Evolutionary conservation across 2,329 filamentous ascomycete species (phyloP), one percentile per base, ranked within the genome.

Genomic region (Hypoxylon sp.): DNA sequence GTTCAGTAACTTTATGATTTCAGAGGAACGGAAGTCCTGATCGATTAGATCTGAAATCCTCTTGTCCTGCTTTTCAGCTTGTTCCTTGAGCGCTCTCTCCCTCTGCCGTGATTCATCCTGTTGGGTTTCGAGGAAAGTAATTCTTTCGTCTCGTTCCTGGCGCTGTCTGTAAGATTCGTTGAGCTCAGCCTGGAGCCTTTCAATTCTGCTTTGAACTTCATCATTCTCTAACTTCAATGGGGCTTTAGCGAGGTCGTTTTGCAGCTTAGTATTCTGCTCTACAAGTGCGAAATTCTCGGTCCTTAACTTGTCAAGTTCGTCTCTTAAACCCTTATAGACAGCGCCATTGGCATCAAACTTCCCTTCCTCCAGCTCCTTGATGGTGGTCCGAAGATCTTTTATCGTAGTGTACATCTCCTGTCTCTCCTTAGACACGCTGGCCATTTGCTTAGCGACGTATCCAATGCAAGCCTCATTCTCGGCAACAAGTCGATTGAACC

Each of bases 401-500:
- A 24, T 47, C 10, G 47, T 24, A 17, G 17, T 5, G 14, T n/a
- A 17, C 31, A 52, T 55, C 6, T 46, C 46, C 14, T 33, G 14
- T 19, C 59, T 59, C 29, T 62, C 9, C 9, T 69, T 24, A 4
- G 67, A 26, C 11, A 57, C 55, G 3, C 46, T 37, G 3, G 60
- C 57, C 24, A 67, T 51, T 19, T 42, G 69, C 9, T 44, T 17
- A n/a, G 71, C 59, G 22, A 74, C 39, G 39, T 48, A 69, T 0
- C 39, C 17, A 39, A 75, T 67, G 2, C 35, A 53, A 0, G 17
- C 5, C 51, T 76, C 75, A 29, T 75, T 51, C 29, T 77, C 67
- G 4, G 61, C 63, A 3, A 64, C 71, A 14, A 77, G 59, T 5
- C 72, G 72, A 50, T 76, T 76, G 46, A 75, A 76, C 42, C 63